phyloP scores from a whole-genome alignment of 257 asterid species.

The Nicotiana paniculata region DNA sequence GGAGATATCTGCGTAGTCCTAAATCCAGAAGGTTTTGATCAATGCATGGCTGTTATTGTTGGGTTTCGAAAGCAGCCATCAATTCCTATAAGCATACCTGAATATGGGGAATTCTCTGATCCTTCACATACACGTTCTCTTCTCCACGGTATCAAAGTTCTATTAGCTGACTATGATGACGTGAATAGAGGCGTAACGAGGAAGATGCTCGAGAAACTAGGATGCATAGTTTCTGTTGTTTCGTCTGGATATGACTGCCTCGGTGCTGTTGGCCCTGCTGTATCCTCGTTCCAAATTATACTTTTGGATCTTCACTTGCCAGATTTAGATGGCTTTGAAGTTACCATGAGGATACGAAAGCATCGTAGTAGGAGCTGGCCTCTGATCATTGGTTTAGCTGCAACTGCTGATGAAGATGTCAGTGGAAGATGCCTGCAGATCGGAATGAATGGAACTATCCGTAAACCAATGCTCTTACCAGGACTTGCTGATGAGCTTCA shows the following conservation, averaged over 20 bases:
- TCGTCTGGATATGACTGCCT: conserved; percentile 83
- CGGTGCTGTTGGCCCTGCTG: conserved; percentile 41
- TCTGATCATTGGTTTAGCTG: conserved; percentile 59
- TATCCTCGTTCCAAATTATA: conserved; percentile 43
- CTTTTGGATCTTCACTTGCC: conserved; percentile 80
- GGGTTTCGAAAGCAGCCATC: conserved; percentile 63
- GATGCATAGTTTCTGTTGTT: conserved; percentile 62
- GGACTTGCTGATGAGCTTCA: conserved; percentile 63
- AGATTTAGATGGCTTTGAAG: conserved; percentile 79
- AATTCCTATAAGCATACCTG: conserved; percentile 32
- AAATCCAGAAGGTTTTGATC: conserved; percentile 59
- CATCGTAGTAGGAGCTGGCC: conserved; percentile 76
- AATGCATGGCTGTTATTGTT: conserved; percentile 72
- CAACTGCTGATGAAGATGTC: conserved; percentile 46
- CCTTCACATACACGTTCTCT: conserved; percentile 40
- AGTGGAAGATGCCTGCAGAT: conserved; percentile 48
- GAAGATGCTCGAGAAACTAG: conserved; percentile 79
- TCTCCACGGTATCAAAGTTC: conserved; percentile 61
- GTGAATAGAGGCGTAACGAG: conserved; percentile 67
- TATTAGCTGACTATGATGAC: conserved; percentile 74
- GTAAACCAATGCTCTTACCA: conserved; percentile 57
- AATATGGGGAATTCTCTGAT: conserved; percentile 48
- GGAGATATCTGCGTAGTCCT: conserved; percentile 76
- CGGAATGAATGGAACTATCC: conserved; percentile 79
- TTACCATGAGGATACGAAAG: conserved; percentile 59